Evolutionary conservation across 805 yeast genomes (phyloP).

Genomic region (Candida cerambycidarum): DNA sequence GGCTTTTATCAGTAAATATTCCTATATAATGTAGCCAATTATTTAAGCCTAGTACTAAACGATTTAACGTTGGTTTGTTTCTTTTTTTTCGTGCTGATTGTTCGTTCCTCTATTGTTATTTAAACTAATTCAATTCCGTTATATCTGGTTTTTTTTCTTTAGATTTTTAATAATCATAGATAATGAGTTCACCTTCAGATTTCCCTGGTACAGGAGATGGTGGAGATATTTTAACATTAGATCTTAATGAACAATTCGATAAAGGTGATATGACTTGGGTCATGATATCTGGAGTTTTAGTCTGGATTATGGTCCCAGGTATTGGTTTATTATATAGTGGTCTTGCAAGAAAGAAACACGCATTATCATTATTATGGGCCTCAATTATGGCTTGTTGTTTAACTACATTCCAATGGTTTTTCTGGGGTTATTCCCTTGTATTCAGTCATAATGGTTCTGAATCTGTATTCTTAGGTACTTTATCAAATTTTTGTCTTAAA

Average conservation of each 20-base stretch:
- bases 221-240: constrained; percentile 72
- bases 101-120: not conserved
- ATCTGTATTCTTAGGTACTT: constrained; percentile 74
- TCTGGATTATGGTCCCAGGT: constrained; percentile 97
- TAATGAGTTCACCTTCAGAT: constrained; percentile 27
- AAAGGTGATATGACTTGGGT: constrained; percentile 85
- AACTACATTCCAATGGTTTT: constrained; percentile 93
- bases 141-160: not conserved
- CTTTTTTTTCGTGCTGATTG: not conserved
- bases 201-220: constrained; percentile 69
- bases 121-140: constrained; percentile 2
- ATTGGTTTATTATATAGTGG: constrained; percentile 93
- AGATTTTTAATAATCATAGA: not conserved
- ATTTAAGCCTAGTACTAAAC: constrained; percentile 2
- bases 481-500: constrained; percentile 77
- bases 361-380: constrained; percentile 92
- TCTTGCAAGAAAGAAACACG: constrained; percentile 90
- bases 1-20: constrained; percentile 4
- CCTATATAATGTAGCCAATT: constrained; percentile 3
- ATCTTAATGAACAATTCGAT: constrained; percentile 70
- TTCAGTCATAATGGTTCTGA: constrained; percentile 65
- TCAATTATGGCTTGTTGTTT: constrained; percentile 85
- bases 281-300: constrained; percentile 72
- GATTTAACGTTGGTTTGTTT: constrained; percentile 1
- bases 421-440: constrained; percentile 94